phyloP scores from a whole-genome alignment of 140 eudicot genomes.

The Eryngium alpinum region DNA sequence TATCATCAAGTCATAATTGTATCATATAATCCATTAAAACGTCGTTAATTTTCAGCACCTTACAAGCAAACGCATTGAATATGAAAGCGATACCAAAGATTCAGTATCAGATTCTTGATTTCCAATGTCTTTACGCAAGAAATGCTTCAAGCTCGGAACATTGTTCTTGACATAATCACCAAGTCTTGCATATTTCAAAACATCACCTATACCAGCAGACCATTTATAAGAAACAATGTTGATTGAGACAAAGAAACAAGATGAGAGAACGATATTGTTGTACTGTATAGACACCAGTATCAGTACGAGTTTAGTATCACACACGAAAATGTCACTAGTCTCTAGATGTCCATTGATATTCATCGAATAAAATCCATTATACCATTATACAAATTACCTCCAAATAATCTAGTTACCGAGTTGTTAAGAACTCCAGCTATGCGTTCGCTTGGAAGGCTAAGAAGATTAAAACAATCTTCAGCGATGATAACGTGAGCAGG shows the following conservation, averaged over 20 bases:
- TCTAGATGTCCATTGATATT: not conserved
- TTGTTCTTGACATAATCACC: constrained; percentile 55
- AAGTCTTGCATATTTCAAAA: constrained; percentile 35
- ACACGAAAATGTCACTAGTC: not conserved
- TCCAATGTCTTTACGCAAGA: constrained; percentile 33
- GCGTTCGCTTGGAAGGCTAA: constrained; percentile 43
- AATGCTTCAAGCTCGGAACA: constrained; percentile 72
- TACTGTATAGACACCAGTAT: not conserved
- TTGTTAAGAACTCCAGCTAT: constrained; percentile 31
- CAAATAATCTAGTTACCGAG: constrained; percentile 52
- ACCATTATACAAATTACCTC: constrained; percentile 60
- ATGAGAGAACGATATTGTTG: not conserved
- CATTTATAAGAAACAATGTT: not conserved
- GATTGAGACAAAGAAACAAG: not conserved
- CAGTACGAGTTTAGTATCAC: not conserved
- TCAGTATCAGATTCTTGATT: constrained; percentile 45
- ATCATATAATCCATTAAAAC: not conserved
- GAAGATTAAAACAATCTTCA: constrained; percentile 83
- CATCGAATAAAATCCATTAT: no score
- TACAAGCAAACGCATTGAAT: constrained; percentile 71
- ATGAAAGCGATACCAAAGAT: constrained; percentile 75
- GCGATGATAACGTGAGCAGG: constrained; percentile 55
- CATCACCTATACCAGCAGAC: constrained; percentile 38
- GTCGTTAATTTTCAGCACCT: constrained; percentile 33
- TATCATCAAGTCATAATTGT: not conserved